Base-by-base conservation (phyloP, 257 asterid genomes). In the Ilex aquifolium region DNA sequence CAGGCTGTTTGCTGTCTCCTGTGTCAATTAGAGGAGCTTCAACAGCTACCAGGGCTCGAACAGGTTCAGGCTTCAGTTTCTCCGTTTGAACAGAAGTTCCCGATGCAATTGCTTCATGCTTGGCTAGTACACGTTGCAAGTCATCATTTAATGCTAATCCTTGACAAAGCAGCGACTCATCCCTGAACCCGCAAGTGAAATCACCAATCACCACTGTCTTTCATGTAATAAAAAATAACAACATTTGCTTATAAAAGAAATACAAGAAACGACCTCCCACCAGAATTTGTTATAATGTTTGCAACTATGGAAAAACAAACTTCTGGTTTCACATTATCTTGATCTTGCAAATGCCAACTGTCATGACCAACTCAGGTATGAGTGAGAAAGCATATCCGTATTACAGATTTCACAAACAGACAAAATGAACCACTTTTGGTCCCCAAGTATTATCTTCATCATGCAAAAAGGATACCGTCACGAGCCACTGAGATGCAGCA, bases 111-210 rank as follows among this genome's bases (percentile, higher is more conserved):
- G 96, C 73, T 69, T 93, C 99, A 61, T 93, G 96, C 76, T 84
- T 93, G 70, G 96, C 95, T 56, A 93, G 72, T 67, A 85, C 90
- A 50, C 95, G 95, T 68, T 93, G 97, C 81, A 93, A 79, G 76
- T 87, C 97, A 73, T 93, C 97, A 72, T 90, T 93, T 69, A 90
- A 79, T 16, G 97, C 80, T 73, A 93, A 81, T 67, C 96, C 99
- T 80, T 90, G 96, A 80, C 95, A 79, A 69, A 93, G 77, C 55
- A 93, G 75, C 17, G 95, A 87, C 67, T 93, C 99, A 76, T 93
- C 99, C 74, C 99, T 90, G 77, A 78, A 40, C 32, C 63, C 61
- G 63, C 42, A 68, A 52, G 76, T 61, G 70, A 30, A 53, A 44
- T 65, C n/a, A 31, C 36, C 46, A 49, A 52, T 63, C 32, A 65